These are phyloP conservation scores for Pseudocercospora vitis DNA, from an alignment of 2,329 filamentous ascomycete genomes.

Conservation along the genomic window DNA sequence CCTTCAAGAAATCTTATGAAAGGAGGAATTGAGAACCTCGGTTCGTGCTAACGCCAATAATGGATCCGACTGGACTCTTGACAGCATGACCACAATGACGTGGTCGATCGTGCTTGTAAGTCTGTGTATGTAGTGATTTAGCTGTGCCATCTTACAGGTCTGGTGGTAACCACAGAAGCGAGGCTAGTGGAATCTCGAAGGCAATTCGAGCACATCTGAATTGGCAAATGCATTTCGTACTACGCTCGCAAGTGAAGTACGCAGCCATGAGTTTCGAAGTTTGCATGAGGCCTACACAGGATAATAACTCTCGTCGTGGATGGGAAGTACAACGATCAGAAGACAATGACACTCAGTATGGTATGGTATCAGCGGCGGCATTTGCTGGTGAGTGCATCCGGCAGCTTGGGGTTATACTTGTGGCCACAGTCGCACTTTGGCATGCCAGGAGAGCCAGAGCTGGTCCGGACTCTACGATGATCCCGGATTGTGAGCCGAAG, in stretches of 20 bases:
- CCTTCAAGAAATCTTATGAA: conserved; percentile 68
- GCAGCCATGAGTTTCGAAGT: too few species aligned
- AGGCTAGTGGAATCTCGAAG: not conserved
- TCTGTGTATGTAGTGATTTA: not conserved
- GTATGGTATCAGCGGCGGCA: too few species aligned
- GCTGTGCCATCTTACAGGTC: not conserved
- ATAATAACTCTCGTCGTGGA: too few species aligned
- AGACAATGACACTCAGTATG: too few species aligned
- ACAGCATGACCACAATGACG: conserved; percentile 69
- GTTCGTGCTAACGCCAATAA: conserved; percentile 69
- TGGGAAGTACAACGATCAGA: too few species aligned
- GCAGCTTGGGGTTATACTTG: too few species aligned
- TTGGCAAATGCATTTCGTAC: not conserved
- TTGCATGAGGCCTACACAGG: too few species aligned
- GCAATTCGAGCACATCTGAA: not conserved
- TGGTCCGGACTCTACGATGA: not conserved
- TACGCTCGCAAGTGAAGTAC: too few species aligned
- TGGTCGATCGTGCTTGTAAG: not conserved
- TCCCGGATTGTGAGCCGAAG: not conserved
- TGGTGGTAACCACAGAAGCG: not conserved
- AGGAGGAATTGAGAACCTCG: not conserved
- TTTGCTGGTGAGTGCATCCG: too few species aligned
- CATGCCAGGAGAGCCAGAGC: too few species aligned
- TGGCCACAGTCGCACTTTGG: too few species aligned
- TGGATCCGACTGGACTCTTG: conserved; percentile 65